Conservation (phyloP, 192 early-diverging fungal genomes). For the Dissophora ornata region DNA sequence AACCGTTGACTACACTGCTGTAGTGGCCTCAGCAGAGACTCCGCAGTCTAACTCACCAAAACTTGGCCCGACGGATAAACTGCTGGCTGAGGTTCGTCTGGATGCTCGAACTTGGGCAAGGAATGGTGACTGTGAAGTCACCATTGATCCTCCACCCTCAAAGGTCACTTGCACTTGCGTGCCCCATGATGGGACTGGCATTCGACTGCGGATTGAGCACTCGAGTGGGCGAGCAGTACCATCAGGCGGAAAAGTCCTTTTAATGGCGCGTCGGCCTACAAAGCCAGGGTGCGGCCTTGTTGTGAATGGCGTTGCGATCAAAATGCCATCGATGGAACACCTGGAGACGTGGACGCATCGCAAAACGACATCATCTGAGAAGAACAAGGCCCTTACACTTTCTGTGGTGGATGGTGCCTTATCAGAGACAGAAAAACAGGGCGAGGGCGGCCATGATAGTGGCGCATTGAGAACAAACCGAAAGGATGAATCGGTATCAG, state of each 20-base stretch:
- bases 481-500: neutral
- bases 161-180: slow-evolving; percentile 40
- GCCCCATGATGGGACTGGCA: slow-evolving; percentile 55
- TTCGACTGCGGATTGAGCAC: slow-evolving; percentile 59
- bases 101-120: slow-evolving; percentile 50
- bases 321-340: slow-evolving; percentile 49
- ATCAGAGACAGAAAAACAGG: slow-evolving; percentile 20
- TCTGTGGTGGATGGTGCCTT: slow-evolving; percentile 33
- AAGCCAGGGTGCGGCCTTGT: slow-evolving; percentile 46
- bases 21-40: neutral
- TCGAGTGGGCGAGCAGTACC: slow-evolving; percentile 55
- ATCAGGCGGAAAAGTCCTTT: slow-evolving; percentile 56
- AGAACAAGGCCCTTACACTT: slow-evolving; percentile 4
- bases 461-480: neutral
- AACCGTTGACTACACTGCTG: slow-evolving; percentile 14
- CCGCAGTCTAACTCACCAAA: slow-evolving; percentile 22
- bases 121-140: slow-evolving; percentile 51
- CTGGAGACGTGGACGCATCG: slow-evolving; percentile 25
- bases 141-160: slow-evolving; percentile 64
- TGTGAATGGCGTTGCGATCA: slow-evolving; percentile 45
- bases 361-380: neutral
- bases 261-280: slow-evolving; percentile 45
- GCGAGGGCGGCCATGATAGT: slow-evolving; percentile 10
- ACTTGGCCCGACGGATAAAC: slow-evolving; percentile 35
- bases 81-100: slow-evolving; percentile 54